Base-by-base conservation (phyloP, 768 basidiomycete species). In the Tricholoma saponaceum region DNA sequence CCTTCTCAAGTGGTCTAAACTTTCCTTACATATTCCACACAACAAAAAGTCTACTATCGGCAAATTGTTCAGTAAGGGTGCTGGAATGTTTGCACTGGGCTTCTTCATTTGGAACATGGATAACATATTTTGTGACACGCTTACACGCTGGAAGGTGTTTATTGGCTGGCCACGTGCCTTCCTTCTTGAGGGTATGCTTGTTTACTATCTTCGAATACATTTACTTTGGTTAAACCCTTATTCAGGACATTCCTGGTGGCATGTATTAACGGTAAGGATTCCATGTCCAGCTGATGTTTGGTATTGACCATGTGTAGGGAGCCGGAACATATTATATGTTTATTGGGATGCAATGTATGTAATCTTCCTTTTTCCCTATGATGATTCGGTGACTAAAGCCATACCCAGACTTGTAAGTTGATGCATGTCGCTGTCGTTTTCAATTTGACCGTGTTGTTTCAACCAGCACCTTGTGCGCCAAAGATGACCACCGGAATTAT, bases 31-130 rank as follows among this genome's bases (percentile, higher is more conserved):
- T 39, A 76, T 84, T 14, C 79, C 83, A 5, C 64, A 69, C 52
- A 69, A 76, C 39, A 77, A 70, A 52, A 80, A 78, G 60, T 35
- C 61, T 1, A 62, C 62, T 2, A 79, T 86, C 37, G 69, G 68
- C 9, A 74, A 68, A 33, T 61, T 84, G 10, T 84, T 88, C 68
- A 67, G 69, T 26, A 76, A 69, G 1, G 90, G 90, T 22, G 76
- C 81, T 6, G 70, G 63, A 1, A 70, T 80, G 8, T 92, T 91
- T 64, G 73, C 77, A 0, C 63, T 83, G 5, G 90, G 87, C 0
- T 92, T 91, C 67, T 67, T 83, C 12, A 72, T 90, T 22, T 92
- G 89, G 90, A 93, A 92, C 65, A 60, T 92, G 60, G 90, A 93
- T 67, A 92, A 91, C 62, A 76, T 87, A 8, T 90, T 86, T 62